Base-by-base conservation (phyloP, 2,329 filamentous ascomycete genomes). In the Seiridium cupressi region DNA sequence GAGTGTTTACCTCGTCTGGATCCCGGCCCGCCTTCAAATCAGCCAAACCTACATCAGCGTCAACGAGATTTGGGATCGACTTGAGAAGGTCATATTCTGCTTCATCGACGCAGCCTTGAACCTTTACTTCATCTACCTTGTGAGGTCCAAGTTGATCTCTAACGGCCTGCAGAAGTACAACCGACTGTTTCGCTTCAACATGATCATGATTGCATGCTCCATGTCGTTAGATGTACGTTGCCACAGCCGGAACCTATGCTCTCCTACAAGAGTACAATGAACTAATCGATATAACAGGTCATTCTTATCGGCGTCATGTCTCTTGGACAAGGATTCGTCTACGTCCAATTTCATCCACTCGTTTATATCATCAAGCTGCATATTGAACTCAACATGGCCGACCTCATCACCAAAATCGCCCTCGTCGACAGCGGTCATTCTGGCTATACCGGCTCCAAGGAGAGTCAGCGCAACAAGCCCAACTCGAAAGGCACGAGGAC, bases 321-420 rank as follows among this genome's bases (percentile, higher is more conserved):
- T 76, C 75, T 51, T 8, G 9, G 18, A 9, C 9, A 9, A 6
- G 49, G 34, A 5, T 7, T 36, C 10, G n/a, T 51, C 5, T 81
- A 81, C 62, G 76, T 82, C 62, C 79, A 82, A 64, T 81, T 84
- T 65, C 80, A 83, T 58, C 80, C 81, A 0, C 70, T 83, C 3
- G 80, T 79, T 10, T 83, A 83, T 64, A 75, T 79, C n/a, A 79
- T 82, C 53, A 84, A 84, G 60, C 73, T 84, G 42, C 79, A 83
- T 63, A 83, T 84, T 62, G 81, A 84, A 65, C 78, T 84, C 75
- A 77, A 77, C 11, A 83, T 84, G 79, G 80, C 81, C 56, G 77
- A 78, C 40, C 76, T 84, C 34, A 82, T 83, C 63, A 76, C 69
- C 42, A 51, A 51, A 31, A n/a, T 51, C n/a, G 49, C n/a, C n/a